Evolutionary conservation across 805 yeast species (phyloP), one percentile per base, ranked within the genome.

Genomic region (Yamadazyma endophytica): DNA sequence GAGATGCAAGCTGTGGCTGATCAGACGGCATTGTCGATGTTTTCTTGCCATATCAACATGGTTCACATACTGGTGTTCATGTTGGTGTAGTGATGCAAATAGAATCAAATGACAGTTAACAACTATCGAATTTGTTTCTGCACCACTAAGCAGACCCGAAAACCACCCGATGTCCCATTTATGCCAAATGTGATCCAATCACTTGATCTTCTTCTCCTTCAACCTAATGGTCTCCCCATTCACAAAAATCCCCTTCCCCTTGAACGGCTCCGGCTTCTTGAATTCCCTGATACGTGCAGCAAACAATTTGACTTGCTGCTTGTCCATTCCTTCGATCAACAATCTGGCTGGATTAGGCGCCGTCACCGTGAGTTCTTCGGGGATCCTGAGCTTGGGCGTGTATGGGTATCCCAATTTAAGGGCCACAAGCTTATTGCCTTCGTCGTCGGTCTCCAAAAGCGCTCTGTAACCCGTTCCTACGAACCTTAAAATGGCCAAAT

Each of bases 381-480:
- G 98, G 22, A 92, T 71, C 31, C 73, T 70, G 29, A 87, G 68
- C 16, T 81, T 81, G 42, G 88, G 89, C 24, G 80, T 77, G 44
- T 79, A 79, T 28, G 95, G 87, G 50, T 79, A 86, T 20, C 98
- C 98, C 15, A 89, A 82, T 54, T 92, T 88, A 56, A 90, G 72
- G 37, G 75, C 73, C 12, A 90, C 81, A 54, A 72, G 69, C 36
- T 75, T 68, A 21, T 60, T 64, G 12, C 76, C 78, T 13, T 42
- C 37, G 15, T 59, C 60, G 23, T 56, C 58, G 27, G 73, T 73
- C 45, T 85, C 94, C 13, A 90, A 53, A 39, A 75, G 70, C 2
- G 94, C 96, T 61, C 97, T 79, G 73, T 84, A 92, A 56, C 99
- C 99, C 9, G 97, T 90, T 43, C 99, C 99, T 12, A 87, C 94